Percentiles rank a stretch among this genome's conserved stretches.
Evolutionary conservation across 1,284 basidiomycete genomes (phyloP).

Genomic region (Termitomyces sp.): DNA sequence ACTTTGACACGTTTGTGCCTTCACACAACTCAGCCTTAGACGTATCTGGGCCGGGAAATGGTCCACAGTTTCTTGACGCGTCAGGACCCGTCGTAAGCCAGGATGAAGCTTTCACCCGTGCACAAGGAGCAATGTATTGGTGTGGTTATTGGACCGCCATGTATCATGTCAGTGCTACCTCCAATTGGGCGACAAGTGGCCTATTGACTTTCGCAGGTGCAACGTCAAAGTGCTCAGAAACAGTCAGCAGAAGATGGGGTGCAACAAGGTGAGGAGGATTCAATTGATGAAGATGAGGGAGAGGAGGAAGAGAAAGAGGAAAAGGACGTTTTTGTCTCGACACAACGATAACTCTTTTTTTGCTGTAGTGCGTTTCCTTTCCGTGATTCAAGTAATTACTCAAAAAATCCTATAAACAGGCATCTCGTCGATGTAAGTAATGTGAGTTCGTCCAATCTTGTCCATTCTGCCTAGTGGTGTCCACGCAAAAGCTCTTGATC

Average conservation of each 20-base stretch:
- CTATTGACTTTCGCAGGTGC: constrained; percentile 15
- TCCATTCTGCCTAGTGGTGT: neutral
- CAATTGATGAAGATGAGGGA: constrained; percentile 13
- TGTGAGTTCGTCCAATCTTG: neutral
- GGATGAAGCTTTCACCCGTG: constrained; percentile 71
- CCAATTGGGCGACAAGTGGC: neutral
- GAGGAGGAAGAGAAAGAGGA: constrained; percentile 19
- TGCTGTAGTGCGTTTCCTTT: neutral
- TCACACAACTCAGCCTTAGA: constrained; percentile 58
- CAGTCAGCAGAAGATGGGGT: neutral
- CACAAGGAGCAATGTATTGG: constrained; percentile 77
- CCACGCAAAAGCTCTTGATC: neutral
- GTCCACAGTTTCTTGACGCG: constrained; percentile 23
- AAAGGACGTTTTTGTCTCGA: constrained; percentile 27
- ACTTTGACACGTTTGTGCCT: constrained; percentile 67
- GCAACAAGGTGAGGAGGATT: constrained; percentile 11
- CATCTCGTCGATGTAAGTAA: neutral
- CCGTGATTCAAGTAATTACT: neutral
- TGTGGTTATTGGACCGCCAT: constrained; percentile 79
- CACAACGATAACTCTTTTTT: constrained; percentile 27
- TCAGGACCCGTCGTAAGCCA: constrained; percentile 41
- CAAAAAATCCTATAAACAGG: neutral
- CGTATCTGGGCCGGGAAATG: constrained; percentile 19
- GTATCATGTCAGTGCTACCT: constrained; percentile 43
- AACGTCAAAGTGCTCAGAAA: constrained; percentile 15